phyloP scores from a whole-genome alignment of 139 green algal genomes.

The Coelastrella sp. region DNA sequence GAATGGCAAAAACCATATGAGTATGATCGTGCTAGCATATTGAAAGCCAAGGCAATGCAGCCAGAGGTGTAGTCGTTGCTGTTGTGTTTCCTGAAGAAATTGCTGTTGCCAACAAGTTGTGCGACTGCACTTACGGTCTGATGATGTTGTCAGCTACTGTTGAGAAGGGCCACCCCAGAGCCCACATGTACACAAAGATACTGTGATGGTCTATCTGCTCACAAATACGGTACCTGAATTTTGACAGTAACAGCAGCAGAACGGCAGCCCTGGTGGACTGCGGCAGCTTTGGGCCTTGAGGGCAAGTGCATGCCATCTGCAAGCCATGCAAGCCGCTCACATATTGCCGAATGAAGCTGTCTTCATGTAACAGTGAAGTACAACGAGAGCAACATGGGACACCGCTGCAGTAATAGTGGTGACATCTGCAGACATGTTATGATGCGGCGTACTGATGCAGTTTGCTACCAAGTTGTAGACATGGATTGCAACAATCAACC shows the following conservation, averaged over 20 bases:
- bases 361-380: too few relatives aligned
- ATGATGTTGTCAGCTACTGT: background rate
- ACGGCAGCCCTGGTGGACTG: too few relatives aligned
- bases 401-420: background rate
- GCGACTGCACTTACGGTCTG: background rate
- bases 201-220: constrained; percentile 47
- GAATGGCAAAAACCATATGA: too few relatives aligned
- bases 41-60: too few relatives aligned
- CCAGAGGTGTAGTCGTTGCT: background rate
- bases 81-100: background rate
- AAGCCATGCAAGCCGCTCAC: too few relatives aligned
- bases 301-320: too few relatives aligned
- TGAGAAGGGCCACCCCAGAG: constrained; percentile 24
- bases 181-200: constrained; percentile 28
- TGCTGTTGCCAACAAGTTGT: background rate
- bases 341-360: too few relatives aligned
- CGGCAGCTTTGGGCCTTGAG: too few relatives aligned
- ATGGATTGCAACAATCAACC: background rate
- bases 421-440: background rate
- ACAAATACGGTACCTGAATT: constrained; percentile 21
- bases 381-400: too few relatives aligned
- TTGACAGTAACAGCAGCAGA: background rate
- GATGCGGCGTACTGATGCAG: background rate
- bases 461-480: background rate
- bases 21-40: too few relatives aligned